Evolutionary conservation across 257 asterid genomes (phyloP).

Genomic region (Solanum virginianum): DNA sequence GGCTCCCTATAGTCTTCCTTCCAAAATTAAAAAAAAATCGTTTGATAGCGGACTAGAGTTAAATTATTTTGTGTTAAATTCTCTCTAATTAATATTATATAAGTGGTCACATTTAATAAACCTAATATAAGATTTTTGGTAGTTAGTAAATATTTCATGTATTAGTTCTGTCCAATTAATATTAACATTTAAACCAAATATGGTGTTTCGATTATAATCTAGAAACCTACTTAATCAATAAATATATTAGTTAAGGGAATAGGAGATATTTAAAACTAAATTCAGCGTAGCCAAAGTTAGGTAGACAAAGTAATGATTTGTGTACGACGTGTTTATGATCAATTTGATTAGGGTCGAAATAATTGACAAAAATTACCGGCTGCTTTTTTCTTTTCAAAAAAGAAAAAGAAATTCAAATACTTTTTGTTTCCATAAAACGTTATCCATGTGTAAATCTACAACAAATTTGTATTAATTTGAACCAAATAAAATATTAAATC

Average conservation of each 20-base stretch:
- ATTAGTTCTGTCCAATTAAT: too few species aligned
- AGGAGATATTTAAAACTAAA: too few species aligned
- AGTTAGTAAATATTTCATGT: too few species aligned
- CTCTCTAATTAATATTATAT: neutral
- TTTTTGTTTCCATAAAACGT: neutral
- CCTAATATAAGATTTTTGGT: too few species aligned
- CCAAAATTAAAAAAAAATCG: neutral
- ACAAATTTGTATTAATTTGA: neutral
- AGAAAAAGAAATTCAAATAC: neutral
- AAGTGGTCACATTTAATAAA: too few species aligned
- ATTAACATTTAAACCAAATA: too few species aligned
- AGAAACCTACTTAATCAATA: too few species aligned
- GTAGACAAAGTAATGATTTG: neutral
- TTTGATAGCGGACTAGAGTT: accelerated
- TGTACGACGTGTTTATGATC: neutral
- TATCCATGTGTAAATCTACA: neutral
- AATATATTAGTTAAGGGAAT: too few species aligned
- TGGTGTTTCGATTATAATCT: too few species aligned
- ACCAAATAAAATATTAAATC: neutral
- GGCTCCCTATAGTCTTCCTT: neutral
- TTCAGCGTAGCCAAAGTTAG: neutral
- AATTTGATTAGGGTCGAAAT: neutral
- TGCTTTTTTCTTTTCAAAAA: neutral
- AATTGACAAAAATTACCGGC: neutral
- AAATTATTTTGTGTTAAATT: neutral